phyloP scores from a whole-genome alignment of 1,139 yeast species.

The Pichia sp. region DNA sequence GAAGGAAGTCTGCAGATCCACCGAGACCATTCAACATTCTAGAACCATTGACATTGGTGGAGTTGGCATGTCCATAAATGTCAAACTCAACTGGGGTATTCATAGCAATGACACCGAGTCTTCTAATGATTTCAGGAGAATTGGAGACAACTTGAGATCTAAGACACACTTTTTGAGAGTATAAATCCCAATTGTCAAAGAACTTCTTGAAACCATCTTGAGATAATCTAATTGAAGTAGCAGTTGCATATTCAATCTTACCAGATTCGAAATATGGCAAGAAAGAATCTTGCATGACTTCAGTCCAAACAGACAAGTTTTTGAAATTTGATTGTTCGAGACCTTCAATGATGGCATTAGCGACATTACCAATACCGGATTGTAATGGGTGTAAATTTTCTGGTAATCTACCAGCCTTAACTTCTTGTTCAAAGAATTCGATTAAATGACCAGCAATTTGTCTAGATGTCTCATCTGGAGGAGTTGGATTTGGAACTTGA shows the following conservation, averaged over 20 bases:
- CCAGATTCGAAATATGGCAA: slow-evolving; percentile 91
- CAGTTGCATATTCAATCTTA: slow-evolving; percentile 86
- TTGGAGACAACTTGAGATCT: slow-evolving; percentile 94
- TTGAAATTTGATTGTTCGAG: slow-evolving; percentile 80
- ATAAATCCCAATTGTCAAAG: slow-evolving; percentile 85
- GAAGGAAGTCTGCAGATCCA: slow-evolving; percentile 93
- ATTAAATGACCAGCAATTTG: slow-evolving; percentile 79
- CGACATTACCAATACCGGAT: slow-evolving; percentile 97
- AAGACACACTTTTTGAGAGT: slow-evolving; percentile 71
- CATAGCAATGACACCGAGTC: slow-evolving; percentile 98
- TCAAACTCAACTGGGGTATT: slow-evolving; percentile 99
- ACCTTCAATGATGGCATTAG: slow-evolving; percentile 96
- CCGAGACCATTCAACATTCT: slow-evolving; percentile 98
- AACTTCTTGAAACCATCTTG: slow-evolving; percentile 83
- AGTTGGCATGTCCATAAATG: slow-evolving; percentile 97
- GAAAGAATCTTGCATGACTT: slow-evolving; percentile 96
- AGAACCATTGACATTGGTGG: slow-evolving; percentile 94
- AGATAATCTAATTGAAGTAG: slow-evolving; percentile 92
- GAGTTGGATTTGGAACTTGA: slow-evolving; percentile 81
- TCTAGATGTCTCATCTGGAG: slow-evolving; percentile 74
- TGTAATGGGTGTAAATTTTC: slow-evolving; percentile 90
- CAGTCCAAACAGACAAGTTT: slow-evolving; percentile 93
- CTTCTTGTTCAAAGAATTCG: slow-evolving; percentile 89
- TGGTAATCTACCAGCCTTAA: slow-evolving; percentile 82
- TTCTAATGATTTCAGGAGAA: slow-evolving; percentile 92